These are phyloP conservation scores for Leccinum incarnatum DNA, from an alignment of 768 basidiomycete species.

Conservation along the genomic window DNA sequence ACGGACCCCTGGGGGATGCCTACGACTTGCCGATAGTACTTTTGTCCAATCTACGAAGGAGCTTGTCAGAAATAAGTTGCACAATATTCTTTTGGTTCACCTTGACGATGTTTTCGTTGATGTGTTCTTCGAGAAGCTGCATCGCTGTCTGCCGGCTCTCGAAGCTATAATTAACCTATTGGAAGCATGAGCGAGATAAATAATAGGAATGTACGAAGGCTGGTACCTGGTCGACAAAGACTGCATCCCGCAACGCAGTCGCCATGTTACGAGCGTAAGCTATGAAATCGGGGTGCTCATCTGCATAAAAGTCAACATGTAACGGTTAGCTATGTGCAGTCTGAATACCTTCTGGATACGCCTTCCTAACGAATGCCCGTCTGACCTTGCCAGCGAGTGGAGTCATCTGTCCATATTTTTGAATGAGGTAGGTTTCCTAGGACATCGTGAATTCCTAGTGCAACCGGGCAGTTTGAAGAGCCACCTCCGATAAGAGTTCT, in stretches of 20 bases:
- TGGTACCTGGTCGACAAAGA: conserved; percentile 84
- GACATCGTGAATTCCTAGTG: not conserved
- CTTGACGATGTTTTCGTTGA: conserved; percentile 91
- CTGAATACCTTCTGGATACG: conserved; percentile 59
- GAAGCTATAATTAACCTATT: conserved; percentile 53
- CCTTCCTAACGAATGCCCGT: conserved; percentile 57
- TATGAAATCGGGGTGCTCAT: conserved; percentile 74
- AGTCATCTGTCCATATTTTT: conserved; percentile 65
- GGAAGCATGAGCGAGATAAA: not conserved
- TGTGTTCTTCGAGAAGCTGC: conserved; percentile 81
- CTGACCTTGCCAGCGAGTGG: conserved; percentile 54
- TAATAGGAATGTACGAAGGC: not conserved
- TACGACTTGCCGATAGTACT: conserved; percentile 82
- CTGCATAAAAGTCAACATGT: conserved; percentile 36
- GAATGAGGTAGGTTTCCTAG: conserved; percentile 72
- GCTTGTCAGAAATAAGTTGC: not conserved
- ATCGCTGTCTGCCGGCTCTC: conserved; percentile 57
- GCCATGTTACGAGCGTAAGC: conserved; percentile 69
- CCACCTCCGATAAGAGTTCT: conserved; percentile 69
- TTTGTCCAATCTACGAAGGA: conserved; percentile 62
- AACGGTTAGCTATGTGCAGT: not conserved
- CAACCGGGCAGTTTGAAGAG: not conserved
- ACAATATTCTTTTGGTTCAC: conserved; percentile 32
- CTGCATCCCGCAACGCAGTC: conserved; percentile 59
- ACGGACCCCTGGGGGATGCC: conserved; percentile 98